Percentiles rank a stretch among this genome's conserved stretches.
phyloP scores from a whole-genome alignment of 1,284 basidiomycete species.

The Fistulina hepatica region DNA sequence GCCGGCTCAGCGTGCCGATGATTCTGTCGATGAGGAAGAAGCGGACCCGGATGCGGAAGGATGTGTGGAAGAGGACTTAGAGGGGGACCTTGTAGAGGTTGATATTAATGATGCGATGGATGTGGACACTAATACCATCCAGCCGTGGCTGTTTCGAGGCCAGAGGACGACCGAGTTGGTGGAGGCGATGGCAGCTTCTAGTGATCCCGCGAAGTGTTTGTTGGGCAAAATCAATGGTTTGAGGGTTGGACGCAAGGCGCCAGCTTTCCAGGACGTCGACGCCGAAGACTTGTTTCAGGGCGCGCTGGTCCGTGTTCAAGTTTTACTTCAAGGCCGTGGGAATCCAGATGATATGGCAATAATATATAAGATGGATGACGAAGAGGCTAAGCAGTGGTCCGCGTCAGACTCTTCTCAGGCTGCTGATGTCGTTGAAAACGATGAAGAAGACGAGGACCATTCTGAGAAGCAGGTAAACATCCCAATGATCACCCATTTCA shows the following conservation, averaged over 20 bases:
- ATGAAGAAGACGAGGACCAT: slow-evolving; percentile 32
- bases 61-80: slow-evolving; percentile 1
- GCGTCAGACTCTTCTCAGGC: no score
- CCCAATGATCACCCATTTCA: background rate
- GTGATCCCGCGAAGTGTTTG: slow-evolving; percentile 34
- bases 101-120: slow-evolving; percentile 9
- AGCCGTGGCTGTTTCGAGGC: slow-evolving; percentile 62
- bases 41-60: background rate
- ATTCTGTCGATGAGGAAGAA: slow-evolving; percentile 1
- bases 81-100: slow-evolving; percentile 10
- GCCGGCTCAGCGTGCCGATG: slow-evolving; percentile 38
- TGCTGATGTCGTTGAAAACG: slow-evolving; percentile 20
- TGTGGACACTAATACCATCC: slow-evolving; percentile 11
- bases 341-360: slow-evolving; percentile 62
- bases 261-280: slow-evolving; percentile 27
- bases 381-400: slow-evolving; percentile 39
- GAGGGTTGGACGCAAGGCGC: slow-evolving; percentile 42
- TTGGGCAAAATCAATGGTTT: slow-evolving; percentile 42
- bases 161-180: slow-evolving; percentile 35
- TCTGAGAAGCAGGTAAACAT: slow-evolving; percentile 1
- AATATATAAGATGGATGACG: slow-evolving; percentile 51
- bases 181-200: slow-evolving; percentile 27
- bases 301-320: slow-evolving; percentile 54
- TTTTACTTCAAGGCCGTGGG: slow-evolving; percentile 57
- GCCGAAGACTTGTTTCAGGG: slow-evolving; percentile 38